phyloP scores from a whole-genome alignment of 108 stramenopile species.

The Pseudonitzschia multiseries region DNA sequence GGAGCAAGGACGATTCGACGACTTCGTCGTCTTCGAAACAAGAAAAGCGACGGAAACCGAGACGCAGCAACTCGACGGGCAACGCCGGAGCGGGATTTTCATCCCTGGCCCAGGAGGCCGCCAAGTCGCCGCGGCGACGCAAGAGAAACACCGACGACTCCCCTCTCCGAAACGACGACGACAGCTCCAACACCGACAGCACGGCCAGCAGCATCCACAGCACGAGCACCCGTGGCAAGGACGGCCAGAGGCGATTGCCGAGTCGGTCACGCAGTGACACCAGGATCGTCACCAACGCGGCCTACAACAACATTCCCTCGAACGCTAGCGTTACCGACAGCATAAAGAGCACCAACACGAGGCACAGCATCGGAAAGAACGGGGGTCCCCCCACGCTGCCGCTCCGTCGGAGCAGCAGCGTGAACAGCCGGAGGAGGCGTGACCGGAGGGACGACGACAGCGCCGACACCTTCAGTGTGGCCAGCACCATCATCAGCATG shows the following conservation, averaged over 20 bases:
- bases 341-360: neutral
- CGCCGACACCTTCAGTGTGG: neutral
- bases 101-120: neutral
- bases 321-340: neutral
- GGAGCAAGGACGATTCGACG: no score
- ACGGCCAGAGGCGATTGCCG: no score
- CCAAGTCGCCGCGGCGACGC: neutral
- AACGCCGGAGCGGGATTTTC: neutral
- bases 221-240: neutral
- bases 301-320: neutral
- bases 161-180: neutral
- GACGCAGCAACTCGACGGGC: neutral
- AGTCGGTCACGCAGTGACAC: no score
- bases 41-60: neutral
- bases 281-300: neutral
- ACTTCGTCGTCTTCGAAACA: no score
- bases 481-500: neutral
- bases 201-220: neutral
- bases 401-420: neutral
- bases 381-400: neutral
- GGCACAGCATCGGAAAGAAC: neutral
- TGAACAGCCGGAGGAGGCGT: no score
- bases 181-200: neutral
- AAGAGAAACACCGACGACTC: neutral
- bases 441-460: neutral